A percentile compares a stretch with the other conserved stretches of the same genome.
phyloP scores from a whole-genome alignment of 345 rosid genomes.

The Eucalyptus tenuipes region DNA sequence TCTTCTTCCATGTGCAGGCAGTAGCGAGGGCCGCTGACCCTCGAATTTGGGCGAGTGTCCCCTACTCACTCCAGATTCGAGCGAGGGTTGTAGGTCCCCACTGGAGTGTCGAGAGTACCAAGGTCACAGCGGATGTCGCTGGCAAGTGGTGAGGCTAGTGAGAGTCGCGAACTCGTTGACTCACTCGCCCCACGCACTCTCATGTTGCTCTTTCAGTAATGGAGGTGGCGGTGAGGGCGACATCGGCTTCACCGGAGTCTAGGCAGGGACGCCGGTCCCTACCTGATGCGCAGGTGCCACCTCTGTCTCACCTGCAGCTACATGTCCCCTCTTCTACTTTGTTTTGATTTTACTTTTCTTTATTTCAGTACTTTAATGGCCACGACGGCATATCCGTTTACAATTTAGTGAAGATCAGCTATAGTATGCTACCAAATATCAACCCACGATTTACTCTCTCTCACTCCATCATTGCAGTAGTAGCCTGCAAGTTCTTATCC shows the following conservation, averaged over 20 bases:
- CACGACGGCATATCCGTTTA: background rate
- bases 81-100: background rate
- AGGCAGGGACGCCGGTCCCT: background rate
- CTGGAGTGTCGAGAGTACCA: background rate
- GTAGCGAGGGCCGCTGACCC: background rate
- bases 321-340: background rate
- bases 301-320: background rate
- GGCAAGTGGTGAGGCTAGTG: background rate
- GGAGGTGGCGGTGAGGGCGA: background rate
- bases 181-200: background rate
- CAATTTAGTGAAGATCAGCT: background rate
- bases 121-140: background rate
- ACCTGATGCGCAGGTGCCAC: background rate
- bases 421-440: background rate
- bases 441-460: background rate
- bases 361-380: background rate
- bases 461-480: background rate
- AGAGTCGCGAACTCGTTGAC: background rate
- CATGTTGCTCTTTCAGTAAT: background rate
- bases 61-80: background rate
- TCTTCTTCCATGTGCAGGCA: background rate
- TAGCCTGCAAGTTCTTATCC: background rate
- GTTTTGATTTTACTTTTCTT: background rate
- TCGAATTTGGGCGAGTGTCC: background rate
- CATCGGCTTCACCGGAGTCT: background rate